Evolutionary conservation across 257 asterid species (phyloP), one percentile per base, ranked within the genome.

Genomic region (Forsythia viridissima): DNA sequence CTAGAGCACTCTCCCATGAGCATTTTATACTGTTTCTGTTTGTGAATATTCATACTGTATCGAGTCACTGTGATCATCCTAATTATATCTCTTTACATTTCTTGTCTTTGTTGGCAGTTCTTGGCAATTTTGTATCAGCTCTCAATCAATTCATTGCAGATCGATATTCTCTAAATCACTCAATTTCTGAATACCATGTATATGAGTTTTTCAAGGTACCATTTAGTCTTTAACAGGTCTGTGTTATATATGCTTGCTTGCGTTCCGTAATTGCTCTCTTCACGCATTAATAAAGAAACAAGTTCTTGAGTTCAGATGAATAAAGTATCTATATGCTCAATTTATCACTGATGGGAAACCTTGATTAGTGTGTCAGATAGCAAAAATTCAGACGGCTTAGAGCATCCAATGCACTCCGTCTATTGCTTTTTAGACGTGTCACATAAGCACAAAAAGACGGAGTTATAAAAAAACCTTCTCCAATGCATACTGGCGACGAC

Each of bases 111-210:
- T 80, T 84, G 81, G 94, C 96, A 96, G 99, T 96, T 82, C 97
- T 96, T 71, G 99, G 98, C 82, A 96, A 86, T 90, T 96, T 96
- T 38, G 91, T 96, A 66, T 93, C 98, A 48, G 97, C 97, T 80
- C 92, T 96, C 76, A 96, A 93, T 82, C 81, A 73, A 80, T 96
- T 96, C 83, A 89, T 93, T 72, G 96, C 94, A 2, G 97, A 89
- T 75, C 91, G 90, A 41, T 93, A 96, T 86, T 89, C 93, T 57
- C 80, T 15, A 43, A 85, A 86, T 41, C 96, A 86, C 79, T 87
- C 93, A 3, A 86, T 96, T 72, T 91, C 97, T 15, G 97, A 96
- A 75, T 96, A 96, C 87, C 93, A 93, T 74, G 97, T 92, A 63
- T 93, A 96, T 52, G 99, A 96, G 74, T 96, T 92, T 79, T 96